Percentiles rank a stretch among this genome's conserved stretches.
These are phyloP conservation scores for Penicillium macrosclerotiorum DNA, from an alignment of 495 filamentous ascomycete species.

Conservation along the genomic window DNA sequence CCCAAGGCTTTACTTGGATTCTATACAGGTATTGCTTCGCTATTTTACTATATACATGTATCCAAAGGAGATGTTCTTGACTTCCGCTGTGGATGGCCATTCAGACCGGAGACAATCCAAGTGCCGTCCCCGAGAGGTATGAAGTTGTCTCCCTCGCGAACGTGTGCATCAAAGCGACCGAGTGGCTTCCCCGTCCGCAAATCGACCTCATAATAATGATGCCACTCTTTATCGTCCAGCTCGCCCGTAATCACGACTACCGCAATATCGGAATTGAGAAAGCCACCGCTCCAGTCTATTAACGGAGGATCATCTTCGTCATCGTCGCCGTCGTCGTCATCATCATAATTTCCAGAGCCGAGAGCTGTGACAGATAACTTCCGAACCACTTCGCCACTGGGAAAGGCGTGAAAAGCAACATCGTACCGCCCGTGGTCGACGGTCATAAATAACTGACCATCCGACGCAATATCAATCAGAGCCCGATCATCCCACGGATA, in stretches of 20 bases:
- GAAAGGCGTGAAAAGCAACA: background rate
- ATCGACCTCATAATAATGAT: background rate
- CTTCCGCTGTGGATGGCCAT: no score
- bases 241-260: background rate
- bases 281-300: background rate
- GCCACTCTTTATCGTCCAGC: background rate
- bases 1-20: no score
- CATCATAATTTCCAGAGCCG: background rate
- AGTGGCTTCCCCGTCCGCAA: background rate
- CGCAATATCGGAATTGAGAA: background rate
- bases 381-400: background rate
- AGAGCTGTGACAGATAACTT: background rate
- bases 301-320: no score
- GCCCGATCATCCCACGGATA: background rate
- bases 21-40: no score
- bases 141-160: background rate
- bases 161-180: background rate
- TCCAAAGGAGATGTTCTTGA: no score
- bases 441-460: background rate
- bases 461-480: background rate
- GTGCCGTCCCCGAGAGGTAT: background rate
- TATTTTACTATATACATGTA: no score
- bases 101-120: background rate
- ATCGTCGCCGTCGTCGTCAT: no score
- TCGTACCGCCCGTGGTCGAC: background rate